phyloP scores from a whole-genome alignment of 2,329 filamentous ascomycete genomes.

The Rutstroemia sp. region DNA sequence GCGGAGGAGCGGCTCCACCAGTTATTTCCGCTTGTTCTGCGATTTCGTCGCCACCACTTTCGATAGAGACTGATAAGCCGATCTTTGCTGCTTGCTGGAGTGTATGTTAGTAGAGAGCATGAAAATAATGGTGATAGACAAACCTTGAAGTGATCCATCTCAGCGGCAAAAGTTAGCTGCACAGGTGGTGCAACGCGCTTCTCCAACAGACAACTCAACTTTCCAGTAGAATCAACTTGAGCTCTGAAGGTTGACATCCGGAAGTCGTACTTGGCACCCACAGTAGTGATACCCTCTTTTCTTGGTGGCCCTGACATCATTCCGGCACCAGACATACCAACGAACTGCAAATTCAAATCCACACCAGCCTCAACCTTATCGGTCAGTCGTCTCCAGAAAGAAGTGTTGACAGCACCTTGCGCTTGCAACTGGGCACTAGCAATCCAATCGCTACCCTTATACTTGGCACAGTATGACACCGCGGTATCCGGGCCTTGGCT shows the following conservation, averaged over 20 bases:
- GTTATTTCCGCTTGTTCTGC: slow-evolving; percentile 70
- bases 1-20: slow-evolving; percentile 39
- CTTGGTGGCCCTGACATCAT: slow-evolving; percentile 69
- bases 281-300: slow-evolving; percentile 83
- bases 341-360: slow-evolving; percentile 84
- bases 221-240: slow-evolving; percentile 91
- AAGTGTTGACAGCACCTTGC: slow-evolving; percentile 79
- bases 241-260: slow-evolving; percentile 90
- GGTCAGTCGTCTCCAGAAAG: slow-evolving; percentile 88
- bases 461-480: slow-evolving; percentile 83
- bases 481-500: slow-evolving; percentile 85
- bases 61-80: slow-evolving; percentile 87
- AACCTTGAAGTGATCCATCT: slow-evolving; percentile 94
- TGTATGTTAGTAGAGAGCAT: slow-evolving; percentile 25
- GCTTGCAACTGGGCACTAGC: slow-evolving; percentile 76
- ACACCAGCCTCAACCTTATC: slow-evolving; percentile 96
- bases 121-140: slow-evolving; percentile 28
- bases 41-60: slow-evolving; percentile 76
- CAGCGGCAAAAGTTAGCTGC: slow-evolving; percentile 88
- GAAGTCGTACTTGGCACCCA: slow-evolving; percentile 98
- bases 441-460: slow-evolving; percentile 89
- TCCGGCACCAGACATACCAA: slow-evolving; percentile 51
- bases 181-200: slow-evolving; percentile 93
- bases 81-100: slow-evolving; percentile 86
- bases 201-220: slow-evolving; percentile 86